Base-by-base conservation (phyloP, 2,329 filamentous ascomycete species). In the Alternaria brassicae region DNA sequence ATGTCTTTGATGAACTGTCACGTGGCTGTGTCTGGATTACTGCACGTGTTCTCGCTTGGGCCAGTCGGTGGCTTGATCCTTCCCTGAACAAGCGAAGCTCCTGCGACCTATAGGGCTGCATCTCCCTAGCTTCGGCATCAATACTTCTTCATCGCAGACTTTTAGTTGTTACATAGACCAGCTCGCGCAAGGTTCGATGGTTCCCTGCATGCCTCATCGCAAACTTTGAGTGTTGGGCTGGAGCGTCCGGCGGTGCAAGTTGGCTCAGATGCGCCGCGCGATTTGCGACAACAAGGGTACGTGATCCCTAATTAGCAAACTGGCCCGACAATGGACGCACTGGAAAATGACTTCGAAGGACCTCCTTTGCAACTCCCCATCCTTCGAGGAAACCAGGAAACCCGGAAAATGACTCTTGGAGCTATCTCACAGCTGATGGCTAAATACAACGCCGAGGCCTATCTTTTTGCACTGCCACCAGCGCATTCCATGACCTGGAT, bases 401-500 rank as follows among this genome's bases (percentile, higher is more conserved):
- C 21, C 36, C 25, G 8, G 12, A 53, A 19, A 30, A 65, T 65
- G 62, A 25, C 53, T 4, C 28, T 65, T 10, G 28, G 50, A 9
- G 32, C 23, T 3, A 47, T 65, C n/a, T 39, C 36, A 6, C 39
- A 45, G n/a, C 32, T 28, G 27, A 40, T 65, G 25, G 44, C 51
- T 12, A 55, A 59, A 23, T 30, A 50, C 10, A 53, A 53, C 34
- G 37, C n/a, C 19, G 56, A 34, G 17, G 28, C 21, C 17, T 40
- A 61, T 25, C 44, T 63, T 10, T 47, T 58, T 28, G 47, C 51
- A 4, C 36, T 63, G 19, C 62, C 57, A 40, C 23, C 56, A 28
- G 27, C 50, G 21, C 30, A 53, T 12, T 51, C 45, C 15, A 45
- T 65, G 51, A 44, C 45, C 28, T 65, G 62, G 62, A 39, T 45